Conservation (phyloP, 495 filamentous ascomycete genomes). For the Pseudoneurospora amorphoporcata region DNA sequence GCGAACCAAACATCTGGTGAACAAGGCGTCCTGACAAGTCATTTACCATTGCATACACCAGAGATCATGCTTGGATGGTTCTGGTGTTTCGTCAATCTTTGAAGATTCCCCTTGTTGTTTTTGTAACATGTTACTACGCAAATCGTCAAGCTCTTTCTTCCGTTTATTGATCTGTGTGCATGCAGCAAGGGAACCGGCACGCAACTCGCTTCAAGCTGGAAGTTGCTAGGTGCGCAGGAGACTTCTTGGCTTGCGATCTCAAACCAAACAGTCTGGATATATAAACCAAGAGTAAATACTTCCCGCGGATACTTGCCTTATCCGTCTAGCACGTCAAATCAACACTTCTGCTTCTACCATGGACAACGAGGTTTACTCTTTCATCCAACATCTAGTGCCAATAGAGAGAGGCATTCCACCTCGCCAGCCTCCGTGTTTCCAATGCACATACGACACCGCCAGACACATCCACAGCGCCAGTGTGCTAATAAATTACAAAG, state of each 20-base stretch:
- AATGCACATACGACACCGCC: background rate
- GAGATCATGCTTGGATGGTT: background rate
- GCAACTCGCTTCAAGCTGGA: background rate
- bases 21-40: background rate
- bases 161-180: background rate
- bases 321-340: background rate
- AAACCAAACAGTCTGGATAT: background rate
- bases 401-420: background rate
- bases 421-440: background rate
- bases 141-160: background rate
- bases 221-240: background rate
- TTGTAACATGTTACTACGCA: background rate
- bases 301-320: background rate
- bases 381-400: background rate
- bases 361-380: background rate
- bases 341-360: background rate
- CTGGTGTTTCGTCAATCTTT: background rate
- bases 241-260: background rate
- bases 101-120: background rate
- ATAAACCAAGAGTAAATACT: background rate
- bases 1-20: background rate
- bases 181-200: background rate
- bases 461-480: background rate
- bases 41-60: background rate
- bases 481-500: background rate